Conservation (phyloP, 805 yeast species). For the Metschnikowia dekortorum region DNA sequence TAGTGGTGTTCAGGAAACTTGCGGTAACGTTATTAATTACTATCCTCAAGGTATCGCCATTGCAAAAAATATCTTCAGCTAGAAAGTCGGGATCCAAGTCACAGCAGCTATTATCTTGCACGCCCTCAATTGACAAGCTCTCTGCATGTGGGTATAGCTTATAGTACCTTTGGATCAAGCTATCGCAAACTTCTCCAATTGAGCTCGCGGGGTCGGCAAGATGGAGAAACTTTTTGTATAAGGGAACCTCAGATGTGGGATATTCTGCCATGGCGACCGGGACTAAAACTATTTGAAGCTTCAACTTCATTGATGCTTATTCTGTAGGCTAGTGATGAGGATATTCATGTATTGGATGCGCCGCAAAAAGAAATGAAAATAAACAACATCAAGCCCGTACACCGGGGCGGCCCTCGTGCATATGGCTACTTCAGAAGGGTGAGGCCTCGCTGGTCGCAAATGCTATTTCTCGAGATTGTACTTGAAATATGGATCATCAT, state of each 20-base stretch:
- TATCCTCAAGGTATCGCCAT: constrained; percentile 33
- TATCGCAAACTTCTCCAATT: constrained; percentile 48
- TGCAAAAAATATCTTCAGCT: constrained; percentile 58
- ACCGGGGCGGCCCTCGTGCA: not conserved
- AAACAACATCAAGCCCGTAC: not conserved
- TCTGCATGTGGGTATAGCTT: constrained; percentile 64
- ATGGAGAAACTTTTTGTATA: constrained; percentile 53
- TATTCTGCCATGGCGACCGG: constrained; percentile 22
- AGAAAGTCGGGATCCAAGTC: constrained; percentile 77
- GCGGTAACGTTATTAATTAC: constrained; percentile 27
- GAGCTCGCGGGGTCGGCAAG: constrained; percentile 48
- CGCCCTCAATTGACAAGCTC: constrained; percentile 48
- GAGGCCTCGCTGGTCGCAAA: not conserved
- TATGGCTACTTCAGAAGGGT: no score
- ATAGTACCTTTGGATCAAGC: constrained; percentile 50
- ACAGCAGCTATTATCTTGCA: constrained; percentile 65
- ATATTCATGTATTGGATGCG: not conserved
- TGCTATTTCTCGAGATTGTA: not conserved
- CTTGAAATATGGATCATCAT: constrained; percentile 13
- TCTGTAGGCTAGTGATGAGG: not conserved
- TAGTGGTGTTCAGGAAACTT: constrained; percentile 6
- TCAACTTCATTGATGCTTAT: constrained; percentile 19
- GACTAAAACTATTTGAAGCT: constrained; percentile 34
- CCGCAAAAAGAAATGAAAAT: not conserved
- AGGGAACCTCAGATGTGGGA: constrained; percentile 19